Evolutionary conservation across 2,329 filamentous ascomycete genomes (phyloP).

Genomic region (Clonostachys rosea): DNA sequence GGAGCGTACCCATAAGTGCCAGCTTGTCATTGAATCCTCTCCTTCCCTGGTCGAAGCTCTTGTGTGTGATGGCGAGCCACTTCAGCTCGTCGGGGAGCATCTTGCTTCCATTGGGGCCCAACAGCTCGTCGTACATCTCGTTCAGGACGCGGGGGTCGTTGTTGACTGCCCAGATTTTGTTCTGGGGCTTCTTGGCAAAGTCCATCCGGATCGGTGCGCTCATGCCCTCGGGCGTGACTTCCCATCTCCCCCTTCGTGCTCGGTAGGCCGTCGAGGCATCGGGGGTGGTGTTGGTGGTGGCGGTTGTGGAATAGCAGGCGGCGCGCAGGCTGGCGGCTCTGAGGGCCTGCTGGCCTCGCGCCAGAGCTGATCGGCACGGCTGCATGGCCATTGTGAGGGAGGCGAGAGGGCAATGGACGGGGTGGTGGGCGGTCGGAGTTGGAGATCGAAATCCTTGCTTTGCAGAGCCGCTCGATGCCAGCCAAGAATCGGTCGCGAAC

Average conservation of each 20-base stretch:
- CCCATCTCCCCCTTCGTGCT: constrained; percentile 39
- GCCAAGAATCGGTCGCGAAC: constrained; percentile 12
- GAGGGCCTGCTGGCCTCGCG: constrained; percentile 13
- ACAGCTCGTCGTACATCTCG: constrained; percentile 68
- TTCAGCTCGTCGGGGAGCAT: constrained; percentile 87
- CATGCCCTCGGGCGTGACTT: constrained; percentile 63
- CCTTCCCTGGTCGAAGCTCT: constrained; percentile 94
- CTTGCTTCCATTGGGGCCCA: constrained; percentile 68
- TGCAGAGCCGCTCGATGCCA: not conserved
- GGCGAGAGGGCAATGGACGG: not conserved
- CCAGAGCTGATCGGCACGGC: constrained; percentile 20
- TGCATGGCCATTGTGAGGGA: constrained; percentile 21
- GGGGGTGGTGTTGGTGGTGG: constrained; percentile 1
- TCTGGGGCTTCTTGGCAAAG: constrained; percentile 47
- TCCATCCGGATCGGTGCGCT: constrained; percentile 64
- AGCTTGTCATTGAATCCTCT: constrained; percentile 92
- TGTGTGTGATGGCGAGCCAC: constrained; percentile 95
- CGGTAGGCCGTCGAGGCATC: constrained; percentile 22
- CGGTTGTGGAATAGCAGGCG: constrained; percentile 18
- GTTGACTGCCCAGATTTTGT: constrained; percentile 65
- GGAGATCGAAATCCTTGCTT: not conserved
- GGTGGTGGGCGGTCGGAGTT: not conserved
- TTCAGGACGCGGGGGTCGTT: constrained; percentile 70
- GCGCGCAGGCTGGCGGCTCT: constrained; percentile 16
- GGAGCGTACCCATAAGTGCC: constrained; percentile 70